Base-by-base conservation (phyloP, 768 basidiomycete species). In the Cystoderma amianthinum region DNA sequence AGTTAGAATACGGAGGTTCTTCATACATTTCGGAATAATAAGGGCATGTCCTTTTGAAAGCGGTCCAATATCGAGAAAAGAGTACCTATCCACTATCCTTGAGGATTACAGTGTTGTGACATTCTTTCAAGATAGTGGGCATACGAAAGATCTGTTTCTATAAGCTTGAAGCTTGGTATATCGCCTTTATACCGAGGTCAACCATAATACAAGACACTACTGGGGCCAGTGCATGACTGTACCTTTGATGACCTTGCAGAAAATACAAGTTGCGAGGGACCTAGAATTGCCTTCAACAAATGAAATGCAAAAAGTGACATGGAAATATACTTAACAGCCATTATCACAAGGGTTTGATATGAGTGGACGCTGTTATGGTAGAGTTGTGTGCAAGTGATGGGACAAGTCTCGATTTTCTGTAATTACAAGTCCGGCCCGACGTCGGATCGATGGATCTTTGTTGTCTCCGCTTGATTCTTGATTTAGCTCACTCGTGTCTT, bases 181-280 rank as follows among this genome's bases (percentile, higher is more conserved):
- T 93, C 84, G 39, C 91, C 92, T 92, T 56, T 34, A 11, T n/a
- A 18, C 12, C 15, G 15, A 30, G 28, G 28, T 22, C 15, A 6
- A 12, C 20, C n/a, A 36, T n/a, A n/a, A 23, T 13, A 41, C 35
- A 17, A 21, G n/a, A 39, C n/a, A 41, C n/a, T n/a, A 13, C 4
- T 39, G 19, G 18, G 19, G 11, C 25, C 16, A 32, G 25, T 16
- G 21, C 12, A 18, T 9, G 12, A 39, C 11, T 61, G 19, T 35
- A 80, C 92, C 88, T 67, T 88, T 88, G 67, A 93, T 75, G 61
- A 97, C 96, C 68, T 84, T 96, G 75, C 95, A 98, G 68, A 96
- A 97, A 53, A 97, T 64, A 62, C 93, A 96, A 17, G 59, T 61
- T 4, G 79, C 71, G 39, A 84, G 68, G 36, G 67, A 65, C 53